Percentiles rank a stretch among this genome's conserved stretches.
These are phyloP conservation scores for Turritis glabra DNA, from an alignment of 345 rosid genomes.

Conservation along the genomic window DNA sequence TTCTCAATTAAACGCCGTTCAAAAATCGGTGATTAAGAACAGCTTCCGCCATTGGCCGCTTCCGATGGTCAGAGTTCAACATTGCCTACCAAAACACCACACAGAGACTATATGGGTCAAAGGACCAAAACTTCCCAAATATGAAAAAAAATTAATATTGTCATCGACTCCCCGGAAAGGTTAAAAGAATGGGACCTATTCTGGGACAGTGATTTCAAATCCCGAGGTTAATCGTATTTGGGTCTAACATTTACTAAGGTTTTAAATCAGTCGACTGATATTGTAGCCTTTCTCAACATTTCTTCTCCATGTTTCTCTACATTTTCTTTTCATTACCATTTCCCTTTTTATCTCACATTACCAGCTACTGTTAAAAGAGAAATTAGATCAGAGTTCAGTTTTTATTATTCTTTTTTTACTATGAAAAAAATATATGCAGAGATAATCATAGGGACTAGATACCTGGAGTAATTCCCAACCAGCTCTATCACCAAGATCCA, in stretches of 20 bases:
- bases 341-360: background rate
- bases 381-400: background rate
- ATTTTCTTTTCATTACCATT: background rate
- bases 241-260: background rate
- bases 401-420: background rate
- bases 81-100: conserved; percentile 57
- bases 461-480: conserved; percentile 98
- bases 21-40: conserved; percentile 72
- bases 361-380: background rate
- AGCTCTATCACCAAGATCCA: conserved; percentile 76
- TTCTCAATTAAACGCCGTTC: conserved; percentile 47
- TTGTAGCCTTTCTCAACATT: background rate
- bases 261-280: background rate
- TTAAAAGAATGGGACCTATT: too few species aligned
- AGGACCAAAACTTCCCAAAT: background rate
- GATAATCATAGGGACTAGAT: background rate
- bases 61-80: conserved; percentile 72
- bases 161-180: too few species aligned
- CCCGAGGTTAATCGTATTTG: too few species aligned
- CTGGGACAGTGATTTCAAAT: too few species aligned
- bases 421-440: background rate
- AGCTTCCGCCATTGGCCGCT: conserved; percentile 83
- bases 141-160: background rate
- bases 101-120: background rate
- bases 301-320: background rate